phyloP scores from a whole-genome alignment of 2,329 filamentous ascomycete species.

The Xylariaceae sp. region DNA sequence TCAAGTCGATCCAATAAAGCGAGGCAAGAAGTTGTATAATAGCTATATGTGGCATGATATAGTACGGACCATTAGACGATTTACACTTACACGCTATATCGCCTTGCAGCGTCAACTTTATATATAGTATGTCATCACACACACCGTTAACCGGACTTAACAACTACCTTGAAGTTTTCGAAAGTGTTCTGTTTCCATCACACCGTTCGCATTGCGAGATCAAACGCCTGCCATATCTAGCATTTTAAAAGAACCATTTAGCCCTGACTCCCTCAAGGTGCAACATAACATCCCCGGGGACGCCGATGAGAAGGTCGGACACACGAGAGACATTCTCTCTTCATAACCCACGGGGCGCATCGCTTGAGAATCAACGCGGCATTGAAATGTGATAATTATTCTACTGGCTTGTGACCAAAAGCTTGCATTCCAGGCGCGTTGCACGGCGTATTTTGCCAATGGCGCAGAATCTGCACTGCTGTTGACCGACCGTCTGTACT shows the following conservation, averaged over 20 bases:
- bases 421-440: background rate
- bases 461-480: background rate
- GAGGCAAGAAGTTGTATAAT: background rate
- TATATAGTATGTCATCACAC: background rate
- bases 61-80: background rate
- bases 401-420: background rate
- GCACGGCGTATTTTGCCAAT: background rate
- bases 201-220: background rate
- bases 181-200: background rate
- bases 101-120: background rate
- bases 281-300: constrained; percentile 3
- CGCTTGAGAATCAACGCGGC: background rate
- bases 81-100: background rate
- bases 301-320: background rate
- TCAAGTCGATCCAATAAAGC: constrained; percentile 40
- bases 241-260: constrained; percentile 12
- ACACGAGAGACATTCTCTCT: background rate
- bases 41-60: constrained; percentile 1
- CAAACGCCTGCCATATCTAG: constrained; percentile 6
- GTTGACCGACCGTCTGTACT: background rate
- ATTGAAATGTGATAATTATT: background rate
- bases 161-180: background rate
- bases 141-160: no score
- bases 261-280: constrained; percentile 1
- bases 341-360: background rate